Base-by-base conservation (phyloP, 345 rosid genomes). In the Ceriops tagal region DNA sequence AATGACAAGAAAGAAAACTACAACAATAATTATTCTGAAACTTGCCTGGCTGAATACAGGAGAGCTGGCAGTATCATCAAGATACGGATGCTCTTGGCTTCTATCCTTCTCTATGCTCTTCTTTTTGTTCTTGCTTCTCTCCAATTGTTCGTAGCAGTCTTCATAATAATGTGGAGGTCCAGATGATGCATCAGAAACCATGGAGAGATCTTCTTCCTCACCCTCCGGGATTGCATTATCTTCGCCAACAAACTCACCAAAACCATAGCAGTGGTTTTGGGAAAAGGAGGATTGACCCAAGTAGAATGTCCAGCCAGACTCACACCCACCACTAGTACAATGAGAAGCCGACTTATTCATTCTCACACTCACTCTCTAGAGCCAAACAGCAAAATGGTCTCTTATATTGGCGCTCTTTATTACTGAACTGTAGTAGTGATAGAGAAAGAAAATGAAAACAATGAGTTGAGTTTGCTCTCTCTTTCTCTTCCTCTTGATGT, bases 141-240 rank as follows among this genome's bases (percentile, higher is more conserved):
- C 79, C 51, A 53, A 72, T 67, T 78, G 78, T 46, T 76, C 73
- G 53, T 70, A 73, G 79, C 76, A 59, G 58, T 81, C 83, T 75
- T 79, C 77, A 56, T 69, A 72, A 60, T 79, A 79, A 80, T 83
- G 81, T 5, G 89, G 88, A 34, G 88, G 95, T 0, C 88, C 91
- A 51, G 98, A 92, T 58, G 96, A 92, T 22, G 98, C 98, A 84
- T 92, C 96, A 6, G 98, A 92, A 69, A 92, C 83, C 96, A 88
- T 92, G 30, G 98, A 90, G 37, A 86, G 75, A 67, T 88, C 88
- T 30, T 83, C 84, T 58, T 83, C 83, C 49, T 62, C 78, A 28
- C 55, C 69, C 46, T 56, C 79, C 1, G 51, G 61, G 37, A 27
- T 74, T 5, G 49, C 73, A 53, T 71, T 61, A 37, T 66, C 71